Base-by-base conservation (phyloP, 352 stramenopile species). In the Phytopythium boreale region DNA sequence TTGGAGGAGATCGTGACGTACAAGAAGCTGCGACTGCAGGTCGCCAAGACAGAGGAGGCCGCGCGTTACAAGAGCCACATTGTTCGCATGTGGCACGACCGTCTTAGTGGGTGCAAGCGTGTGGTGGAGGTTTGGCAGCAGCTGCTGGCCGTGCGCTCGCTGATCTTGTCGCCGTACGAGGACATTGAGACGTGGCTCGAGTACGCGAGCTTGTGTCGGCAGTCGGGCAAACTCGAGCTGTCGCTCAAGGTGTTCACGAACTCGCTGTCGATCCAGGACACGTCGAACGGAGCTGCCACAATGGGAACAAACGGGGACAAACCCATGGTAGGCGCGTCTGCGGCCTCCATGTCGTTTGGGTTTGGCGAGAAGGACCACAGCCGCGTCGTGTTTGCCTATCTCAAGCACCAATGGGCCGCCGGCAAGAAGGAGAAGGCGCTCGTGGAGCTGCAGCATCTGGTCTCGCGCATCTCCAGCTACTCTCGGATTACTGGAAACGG, bases 1-100 rank as follows among this genome's bases (percentile, higher is more conserved):
- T 75, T 99, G 67, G 96, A 99, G 71, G 98, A 99, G 75, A 97
- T 99, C n/a, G 95, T 98, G 51, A 88, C 84, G 51, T 97, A 98
- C 65, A 93, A 96, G 62, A 97, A 98, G 61, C 67, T 95, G 22
- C 79, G 82, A 0, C 53, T 79, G 19, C 80, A 92, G 60, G 84
- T 91, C 12, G 69, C 74, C 10, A 93, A 90, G 51, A 73, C 75
- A 2, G 81, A 93, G 66, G 83, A 96, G 63, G 84, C 87, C 1
- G 80, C 86, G 22, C 74, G 76, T 8, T 92, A 92, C 66, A 93
- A 93, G 66, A 72, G 80, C 0, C 85, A 92, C 64, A 78, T 97
- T 63, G 80, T 96, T 63, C 74, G 79, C 3, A 97, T 96, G 84
- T 97, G 90, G 90, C 75, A 80, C 49, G 71, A 81, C 39, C 85